A percentile compares a stretch with the other conserved stretches of the same genome.
Evolutionary conservation across 2,329 filamentous ascomycete genomes (phyloP).

Genomic region (Stachybotrys echinatus): DNA sequence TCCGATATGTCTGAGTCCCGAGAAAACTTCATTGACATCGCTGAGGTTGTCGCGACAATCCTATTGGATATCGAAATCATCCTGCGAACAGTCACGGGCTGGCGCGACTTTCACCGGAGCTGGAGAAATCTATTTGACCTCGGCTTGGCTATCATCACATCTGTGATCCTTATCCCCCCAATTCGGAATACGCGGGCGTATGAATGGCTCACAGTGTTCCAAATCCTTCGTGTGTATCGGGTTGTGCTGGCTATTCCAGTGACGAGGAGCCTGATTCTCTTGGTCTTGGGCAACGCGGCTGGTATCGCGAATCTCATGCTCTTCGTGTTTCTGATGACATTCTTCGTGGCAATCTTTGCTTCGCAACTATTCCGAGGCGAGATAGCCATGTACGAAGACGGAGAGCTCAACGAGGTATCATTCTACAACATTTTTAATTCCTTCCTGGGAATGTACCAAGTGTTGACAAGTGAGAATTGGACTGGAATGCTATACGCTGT

Average conservation of each 20-base stretch:
- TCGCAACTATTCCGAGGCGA: conserved; percentile 89
- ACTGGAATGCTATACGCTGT: conserved; percentile 80
- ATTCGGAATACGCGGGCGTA: conserved; percentile 74
- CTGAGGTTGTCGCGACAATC: conserved; percentile 72
- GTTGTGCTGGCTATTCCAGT: conserved; percentile 85
- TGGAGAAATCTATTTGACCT: conserved; percentile 78
- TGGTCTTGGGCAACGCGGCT: conserved; percentile 84
- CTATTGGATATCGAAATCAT: conserved; percentile 77
- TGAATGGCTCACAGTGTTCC: conserved; percentile 86
- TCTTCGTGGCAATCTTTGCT: conserved; percentile 88
- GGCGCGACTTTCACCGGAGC: conserved; percentile 71
- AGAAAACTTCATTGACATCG: conserved; percentile 60
- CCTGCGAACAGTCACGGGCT: conserved; percentile 71
- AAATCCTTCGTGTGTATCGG: conserved; percentile 87
- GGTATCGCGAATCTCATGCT: conserved; percentile 93
- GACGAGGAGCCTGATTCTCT: conserved; percentile 77
- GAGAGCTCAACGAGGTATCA: conserved; percentile 61
- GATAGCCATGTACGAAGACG: conserved; percentile 60
- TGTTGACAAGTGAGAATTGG: conserved; percentile 96
- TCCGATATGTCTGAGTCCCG: conserved; percentile 63
- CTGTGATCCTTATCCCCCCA: conserved; percentile 76
- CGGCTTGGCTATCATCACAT: conserved; percentile 71
- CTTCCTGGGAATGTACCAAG: conserved; percentile 96
- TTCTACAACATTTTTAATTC: conserved; percentile 93
- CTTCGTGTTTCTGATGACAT: conserved; percentile 94